Base-by-base conservation (phyloP, 2,329 filamentous ascomycete genomes). In the Graphilbum ipis-grandicollis region DNA sequence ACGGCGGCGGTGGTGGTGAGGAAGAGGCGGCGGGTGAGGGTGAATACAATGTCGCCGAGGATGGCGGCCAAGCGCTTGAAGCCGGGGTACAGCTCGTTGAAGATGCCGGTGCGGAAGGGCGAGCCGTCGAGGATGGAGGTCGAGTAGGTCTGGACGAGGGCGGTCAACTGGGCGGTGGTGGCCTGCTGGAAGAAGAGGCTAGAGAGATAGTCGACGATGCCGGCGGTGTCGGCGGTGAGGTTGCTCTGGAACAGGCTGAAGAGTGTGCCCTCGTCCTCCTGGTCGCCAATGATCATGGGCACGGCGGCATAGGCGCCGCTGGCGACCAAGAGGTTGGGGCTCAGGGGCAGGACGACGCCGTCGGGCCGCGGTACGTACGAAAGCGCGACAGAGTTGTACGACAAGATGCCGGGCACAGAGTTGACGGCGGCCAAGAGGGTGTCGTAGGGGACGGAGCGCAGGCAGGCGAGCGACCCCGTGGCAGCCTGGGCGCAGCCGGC, bases 261-360 rank as follows among this genome's bases (percentile, higher is more conserved):
- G 2, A 86, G 54, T 0, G 80, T 84, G 17, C 80, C 79, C 54
- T 88, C 80, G 49, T 88, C 81, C 58, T 86, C 79, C 53, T 84
- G 78, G 49, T 83, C 68, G 31, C 81, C 79, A 29, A 79, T 66
- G 45, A 67, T 66, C 56, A 63, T 59, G 30, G 64, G 63, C 2
- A 67, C 63, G 2, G 58, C 56, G 17, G 63, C 52, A 39, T 63
- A 65, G 8, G 63, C 62, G 12, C 75, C 71, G 0, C 50, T 47
- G 3, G 45, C 36, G 2, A 66, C 56, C 5, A 81, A 58, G 0
- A 64, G 38, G 0, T 86, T 78, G 0, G 79, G 74, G 6, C 71
- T 79, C 2, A 66, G 58, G 0, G 70, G 65, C 9, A 85, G 62
- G 5, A 66, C 63, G 2, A 50, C 64, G 22, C 77, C 75, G 45